Conservation (phyloP, 2,329 filamentous ascomycete genomes). For the Aspergillus udagawae region DNA sequence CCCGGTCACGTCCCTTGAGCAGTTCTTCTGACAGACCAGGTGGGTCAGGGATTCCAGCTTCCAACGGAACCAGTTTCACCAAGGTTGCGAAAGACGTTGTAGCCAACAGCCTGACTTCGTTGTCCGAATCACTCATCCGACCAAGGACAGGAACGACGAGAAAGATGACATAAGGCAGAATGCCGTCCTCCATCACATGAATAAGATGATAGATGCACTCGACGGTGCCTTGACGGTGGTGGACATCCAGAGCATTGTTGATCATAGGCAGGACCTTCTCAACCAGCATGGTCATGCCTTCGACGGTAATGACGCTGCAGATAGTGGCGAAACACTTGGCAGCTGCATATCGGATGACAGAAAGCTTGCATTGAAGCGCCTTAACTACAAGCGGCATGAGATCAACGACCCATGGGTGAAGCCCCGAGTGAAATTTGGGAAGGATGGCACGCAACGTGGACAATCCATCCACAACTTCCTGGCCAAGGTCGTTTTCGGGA, state of each 20-base stretch:
- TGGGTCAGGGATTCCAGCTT: constrained; percentile 95
- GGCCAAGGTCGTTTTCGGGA: constrained; percentile 71
- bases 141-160: constrained; percentile 94
- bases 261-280: constrained; percentile 90
- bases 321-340: constrained; percentile 97
- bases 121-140: constrained; percentile 97
- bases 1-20: constrained; percentile 83
- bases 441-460: constrained; percentile 87
- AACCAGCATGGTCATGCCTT: constrained; percentile 93
- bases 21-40: constrained; percentile 86
- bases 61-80: constrained; percentile 93
- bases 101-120: constrained; percentile 87
- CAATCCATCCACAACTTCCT: constrained; percentile 90
- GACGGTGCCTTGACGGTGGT: constrained; percentile 86
- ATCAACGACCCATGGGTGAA: constrained; percentile 76
- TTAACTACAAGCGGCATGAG: constrained; percentile 83
- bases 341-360: constrained; percentile 92
- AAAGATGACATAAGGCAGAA: constrained; percentile 97
- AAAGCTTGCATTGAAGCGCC: constrained; percentile 80
- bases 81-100: constrained; percentile 96
- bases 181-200: constrained; percentile 94
- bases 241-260: constrained; percentile 82
- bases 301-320: constrained; percentile 91
- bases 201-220: constrained; percentile 97
- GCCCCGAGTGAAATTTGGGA: constrained; percentile 74